phyloP scores from a whole-genome alignment of 1,139 yeast genomes.

The Yamadazyma siamensis region DNA sequence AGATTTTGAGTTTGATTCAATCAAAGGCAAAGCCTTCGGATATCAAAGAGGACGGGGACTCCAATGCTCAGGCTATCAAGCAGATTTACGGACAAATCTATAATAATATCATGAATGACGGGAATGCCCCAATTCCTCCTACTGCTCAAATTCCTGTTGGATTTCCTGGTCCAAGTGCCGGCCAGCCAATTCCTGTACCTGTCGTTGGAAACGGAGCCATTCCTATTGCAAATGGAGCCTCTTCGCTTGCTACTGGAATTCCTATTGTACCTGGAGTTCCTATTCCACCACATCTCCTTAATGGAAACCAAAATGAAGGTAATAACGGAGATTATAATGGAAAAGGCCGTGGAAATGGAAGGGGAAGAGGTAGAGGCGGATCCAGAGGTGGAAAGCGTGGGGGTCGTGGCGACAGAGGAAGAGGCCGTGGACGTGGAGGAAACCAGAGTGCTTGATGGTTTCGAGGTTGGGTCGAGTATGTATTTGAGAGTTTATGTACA shows the following conservation, averaged over 20 bases:
- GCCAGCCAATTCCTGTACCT: constrained; percentile 14
- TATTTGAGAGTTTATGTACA: background rate
- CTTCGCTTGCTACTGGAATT: constrained; percentile 14
- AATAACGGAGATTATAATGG: constrained; percentile 11
- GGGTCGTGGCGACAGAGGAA: constrained; percentile 26
- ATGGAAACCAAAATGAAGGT: constrained; percentile 1
- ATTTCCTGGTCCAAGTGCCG: constrained; percentile 3
- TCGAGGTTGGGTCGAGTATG: background rate
- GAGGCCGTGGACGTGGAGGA: constrained; percentile 12
- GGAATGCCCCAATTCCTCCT: constrained; percentile 9
- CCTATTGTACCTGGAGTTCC: constrained; percentile 22
- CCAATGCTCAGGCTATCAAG: constrained; percentile 39
- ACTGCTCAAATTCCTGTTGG: constrained; percentile 14
- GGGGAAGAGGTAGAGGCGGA: constrained; percentile 23
- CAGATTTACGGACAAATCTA: constrained; percentile 50
- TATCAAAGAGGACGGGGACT: constrained; percentile 16
- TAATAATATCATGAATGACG: constrained; percentile 39
- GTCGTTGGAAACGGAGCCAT: constrained; percentile 5
- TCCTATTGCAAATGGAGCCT: constrained; percentile 1
- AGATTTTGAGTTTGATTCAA: constrained; percentile 25
- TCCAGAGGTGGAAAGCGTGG: constrained; percentile 17
- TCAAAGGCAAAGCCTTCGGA: constrained; percentile 13
- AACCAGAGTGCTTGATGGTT: constrained; percentile 1
- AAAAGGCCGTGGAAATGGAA: constrained; percentile 18
- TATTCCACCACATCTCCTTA: constrained; percentile 31